A percentile compares a stretch with the other conserved stretches of the same genome.
Conservation (phyloP, 768 basidiomycete genomes). For the Rhizopogon vesiculosus region DNA sequence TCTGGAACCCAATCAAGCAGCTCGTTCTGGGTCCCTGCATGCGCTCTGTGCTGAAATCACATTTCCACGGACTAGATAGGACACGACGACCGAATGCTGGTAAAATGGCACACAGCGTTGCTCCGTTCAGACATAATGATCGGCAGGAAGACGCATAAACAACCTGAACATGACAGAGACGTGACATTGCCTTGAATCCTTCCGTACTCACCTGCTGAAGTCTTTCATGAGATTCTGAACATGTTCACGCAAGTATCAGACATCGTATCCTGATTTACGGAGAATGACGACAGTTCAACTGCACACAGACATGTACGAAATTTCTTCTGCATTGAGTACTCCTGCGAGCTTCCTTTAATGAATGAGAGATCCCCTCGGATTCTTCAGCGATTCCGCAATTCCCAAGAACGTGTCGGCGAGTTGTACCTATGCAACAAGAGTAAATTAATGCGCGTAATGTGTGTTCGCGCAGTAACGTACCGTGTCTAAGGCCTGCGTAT, state of each 20-base stretch:
- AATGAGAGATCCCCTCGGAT: conserved; percentile 48
- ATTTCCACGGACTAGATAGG: no score
- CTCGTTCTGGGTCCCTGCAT: conserved; percentile 14
- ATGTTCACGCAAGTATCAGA: no score
- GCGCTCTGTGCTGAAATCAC: conserved; percentile 1
- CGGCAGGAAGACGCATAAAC: no score
- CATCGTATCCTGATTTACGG: no score
- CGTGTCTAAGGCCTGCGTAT: conserved; percentile 45
- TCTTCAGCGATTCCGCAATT: conserved; percentile 53
- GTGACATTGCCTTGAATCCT: no score
- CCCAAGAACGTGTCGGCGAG: conserved; percentile 55
- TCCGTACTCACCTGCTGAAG: background rate
- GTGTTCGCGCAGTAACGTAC: conserved; percentile 25
- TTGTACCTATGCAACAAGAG: conserved; percentile 33
- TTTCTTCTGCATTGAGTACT: background rate
- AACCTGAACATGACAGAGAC: no score
- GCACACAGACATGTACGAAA: no score
- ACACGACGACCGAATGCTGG: no score
- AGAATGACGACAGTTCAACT: no score
- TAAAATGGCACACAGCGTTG: no score
- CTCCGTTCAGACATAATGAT: no score
- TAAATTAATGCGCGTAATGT: background rate
- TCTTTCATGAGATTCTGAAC: background rate
- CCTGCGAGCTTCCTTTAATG: conserved; percentile 9
- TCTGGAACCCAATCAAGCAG: conserved; percentile 39